phyloP scores from a whole-genome alignment of 2,329 filamentous ascomycete genomes.

The Neofusicoccum sp. region DNA sequence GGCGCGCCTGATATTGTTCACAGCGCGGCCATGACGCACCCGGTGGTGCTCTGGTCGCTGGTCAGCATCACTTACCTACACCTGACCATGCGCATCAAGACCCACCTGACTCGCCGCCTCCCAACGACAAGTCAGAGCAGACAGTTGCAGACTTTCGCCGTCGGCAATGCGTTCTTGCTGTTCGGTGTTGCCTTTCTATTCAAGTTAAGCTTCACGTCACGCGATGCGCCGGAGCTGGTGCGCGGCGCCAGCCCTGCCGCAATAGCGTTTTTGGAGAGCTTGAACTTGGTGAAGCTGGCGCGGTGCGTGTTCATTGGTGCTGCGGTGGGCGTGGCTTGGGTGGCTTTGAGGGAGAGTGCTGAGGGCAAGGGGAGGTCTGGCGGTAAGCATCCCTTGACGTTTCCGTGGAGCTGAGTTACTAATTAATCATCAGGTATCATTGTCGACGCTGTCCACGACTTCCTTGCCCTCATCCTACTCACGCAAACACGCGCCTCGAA shows the following conservation, averaged over 20 bases:
- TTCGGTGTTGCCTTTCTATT: slow-evolving; percentile 68
- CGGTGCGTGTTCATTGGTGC: slow-evolving; percentile 33
- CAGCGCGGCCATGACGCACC: slow-evolving; percentile 62
- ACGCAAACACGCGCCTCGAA: slow-evolving; percentile 86
- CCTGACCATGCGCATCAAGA: slow-evolving; percentile 41
- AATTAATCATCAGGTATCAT: not conserved
- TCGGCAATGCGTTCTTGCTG: slow-evolving; percentile 34
- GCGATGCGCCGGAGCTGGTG: slow-evolving; percentile 80
- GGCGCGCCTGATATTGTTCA: slow-evolving; percentile 86
- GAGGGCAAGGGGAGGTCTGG: slow-evolving; percentile 5
- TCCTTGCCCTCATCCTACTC: slow-evolving; percentile 75
- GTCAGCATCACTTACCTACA: slow-evolving; percentile 66
- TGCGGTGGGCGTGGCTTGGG: slow-evolving; percentile 23
- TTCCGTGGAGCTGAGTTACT: not conserved
- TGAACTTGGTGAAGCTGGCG: slow-evolving; percentile 36
- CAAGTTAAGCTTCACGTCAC: slow-evolving; percentile 83
- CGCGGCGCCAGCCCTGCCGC: slow-evolving; percentile 39
- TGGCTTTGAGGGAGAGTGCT: slow-evolving; percentile 20
- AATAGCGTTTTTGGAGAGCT: slow-evolving; percentile 48
- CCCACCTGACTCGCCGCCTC: slow-evolving; percentile 24
- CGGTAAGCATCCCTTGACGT: not conserved
- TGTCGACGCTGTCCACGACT: slow-evolving; percentile 51
- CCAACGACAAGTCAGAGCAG: not conserved
- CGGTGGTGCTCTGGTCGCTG: slow-evolving; percentile 69
- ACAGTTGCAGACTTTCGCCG: slow-evolving; percentile 10